Evolutionary conservation across 352 stramenopile genomes (phyloP).

Genomic region (Lagenidium giganteum): DNA sequence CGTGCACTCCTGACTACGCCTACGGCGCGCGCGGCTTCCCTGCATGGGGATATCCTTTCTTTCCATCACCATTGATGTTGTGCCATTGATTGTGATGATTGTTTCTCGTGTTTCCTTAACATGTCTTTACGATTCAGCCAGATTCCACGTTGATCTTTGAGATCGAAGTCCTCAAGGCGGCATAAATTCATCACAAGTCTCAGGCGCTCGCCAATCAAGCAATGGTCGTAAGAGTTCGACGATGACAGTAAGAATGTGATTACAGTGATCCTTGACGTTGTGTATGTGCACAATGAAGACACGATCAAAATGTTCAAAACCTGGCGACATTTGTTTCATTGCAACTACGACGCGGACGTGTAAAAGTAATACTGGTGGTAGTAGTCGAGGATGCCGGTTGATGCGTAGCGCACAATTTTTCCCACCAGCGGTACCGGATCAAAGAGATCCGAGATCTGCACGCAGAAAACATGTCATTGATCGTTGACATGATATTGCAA

Average conservation of each 20-base stretch:
- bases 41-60: constrained; percentile 88
- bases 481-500: background rate
- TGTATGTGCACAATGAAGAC: background rate
- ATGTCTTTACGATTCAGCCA: constrained; percentile 81
- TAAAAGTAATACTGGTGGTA: constrained; percentile 88
- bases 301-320: background rate
- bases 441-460: constrained; percentile 44
- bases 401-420: constrained; percentile 65
- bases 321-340: background rate
- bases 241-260: too few species aligned
- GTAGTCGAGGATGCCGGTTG: constrained; percentile 70
- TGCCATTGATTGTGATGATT: constrained; percentile 11
- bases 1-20: constrained; percentile 93
- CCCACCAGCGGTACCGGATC: constrained; percentile 67
- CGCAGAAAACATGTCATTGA: background rate
- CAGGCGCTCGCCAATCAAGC: too few species aligned
- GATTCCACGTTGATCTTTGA: constrained; percentile 91
- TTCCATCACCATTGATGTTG: too few species aligned
- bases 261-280: too few species aligned
- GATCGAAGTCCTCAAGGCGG: constrained; percentile 88
- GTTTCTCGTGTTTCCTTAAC: constrained; percentile 30
- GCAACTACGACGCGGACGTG: constrained; percentile 78
- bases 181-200: constrained; percentile 22
- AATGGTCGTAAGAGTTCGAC: too few species aligned
- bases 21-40: constrained; percentile 91